Evolutionary conservation across 176 grass and related monocot species (phyloP), one percentile per base, ranked within the genome.

Genomic region (Ensete glaucum): DNA sequence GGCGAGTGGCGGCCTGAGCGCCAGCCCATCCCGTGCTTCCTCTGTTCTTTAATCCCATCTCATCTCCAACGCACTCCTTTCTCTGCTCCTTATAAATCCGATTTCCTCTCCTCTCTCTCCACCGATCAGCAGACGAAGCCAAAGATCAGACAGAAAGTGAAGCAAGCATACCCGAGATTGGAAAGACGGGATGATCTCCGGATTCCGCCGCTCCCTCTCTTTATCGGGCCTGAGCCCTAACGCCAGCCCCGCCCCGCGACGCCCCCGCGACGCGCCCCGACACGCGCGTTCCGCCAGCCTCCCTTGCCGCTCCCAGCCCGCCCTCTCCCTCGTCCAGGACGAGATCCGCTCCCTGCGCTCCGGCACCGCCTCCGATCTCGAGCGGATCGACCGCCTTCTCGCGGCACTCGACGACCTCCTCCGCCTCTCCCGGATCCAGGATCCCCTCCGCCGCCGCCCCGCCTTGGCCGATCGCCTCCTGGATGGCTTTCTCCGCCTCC

Each of bases 151-250:
- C 0, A 69, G 63, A 58, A 50, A 16, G 21, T 13, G 53, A 68
- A 69, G 55, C 11, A 72, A 82, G 34, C 74, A 17, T 60, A 57
- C 54, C 71, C 13, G 73, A 17, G 43, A 9, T 1, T 9, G 1
- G 20, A 15, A 19, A 8, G 4, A 16, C 9, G 62, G 68, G 19
- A 87, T 97, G 94, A 85, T 87, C 52, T 69, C 81, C 0, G 79
- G 67, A 72, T 97, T 97, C 68, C 80, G 34, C 4, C 94, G 94
- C 5, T 97, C 89, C 55, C 85, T 97, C 74, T 97, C 94, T 29
- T 73, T 92, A 59, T 87, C 93, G 0, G 57, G 74, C 1, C 3
- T 14, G 34, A 64, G 20, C 55, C 55, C 55, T 52, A 21, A 58
- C 74, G 57, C n/a, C 58, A 50, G 54, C 58, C 26, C 11, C 48